Conservation (phyloP, 176 grass and related monocot genomes). For the Ampelocalamus luodianensis region DNA sequence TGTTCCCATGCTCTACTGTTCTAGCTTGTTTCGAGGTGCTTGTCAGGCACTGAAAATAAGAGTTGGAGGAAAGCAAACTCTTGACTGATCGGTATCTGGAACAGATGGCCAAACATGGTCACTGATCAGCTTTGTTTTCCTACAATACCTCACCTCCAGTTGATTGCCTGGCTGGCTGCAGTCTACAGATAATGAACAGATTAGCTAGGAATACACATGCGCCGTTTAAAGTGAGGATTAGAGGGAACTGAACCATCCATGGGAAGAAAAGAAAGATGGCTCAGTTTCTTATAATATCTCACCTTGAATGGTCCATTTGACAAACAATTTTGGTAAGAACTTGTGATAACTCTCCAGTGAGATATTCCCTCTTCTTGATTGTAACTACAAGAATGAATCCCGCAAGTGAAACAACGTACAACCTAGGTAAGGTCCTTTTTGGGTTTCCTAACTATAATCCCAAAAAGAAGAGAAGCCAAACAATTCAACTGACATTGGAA, state of each 20-base stretch:
- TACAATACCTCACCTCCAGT: slow-evolving; percentile 55
- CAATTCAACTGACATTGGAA: not conserved
- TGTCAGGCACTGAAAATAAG: slow-evolving; percentile 48
- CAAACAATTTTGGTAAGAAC: not conserved
- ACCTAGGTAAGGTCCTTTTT: not conserved
- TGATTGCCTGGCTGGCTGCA: not conserved
- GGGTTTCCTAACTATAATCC: not conserved
- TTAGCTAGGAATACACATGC: not conserved
- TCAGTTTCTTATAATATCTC: slow-evolving; percentile 74
- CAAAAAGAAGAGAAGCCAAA: not conserved
- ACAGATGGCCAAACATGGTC: not conserved
- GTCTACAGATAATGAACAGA: not conserved
- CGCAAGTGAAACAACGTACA: not conserved
- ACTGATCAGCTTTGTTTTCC: slow-evolving; percentile 49
- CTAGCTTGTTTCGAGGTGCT: not conserved
- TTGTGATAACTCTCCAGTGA: not conserved
- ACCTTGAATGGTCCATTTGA: slow-evolving; percentile 21
- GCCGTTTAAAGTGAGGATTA: slow-evolving; percentile 48
- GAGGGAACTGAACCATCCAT: slow-evolving; percentile 45
- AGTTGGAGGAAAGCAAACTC: slow-evolving; percentile 52
- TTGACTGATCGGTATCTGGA: not conserved
- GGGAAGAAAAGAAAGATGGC: not conserved
- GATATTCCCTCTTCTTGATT: not conserved
- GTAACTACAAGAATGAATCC: not conserved
- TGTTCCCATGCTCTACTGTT: not conserved